Percentiles rank a stretch among this genome's conserved stretches.
These are phyloP conservation scores for Podaxis sp. DNA, from an alignment of 768 basidiomycete species.

Conservation along the genomic window DNA sequence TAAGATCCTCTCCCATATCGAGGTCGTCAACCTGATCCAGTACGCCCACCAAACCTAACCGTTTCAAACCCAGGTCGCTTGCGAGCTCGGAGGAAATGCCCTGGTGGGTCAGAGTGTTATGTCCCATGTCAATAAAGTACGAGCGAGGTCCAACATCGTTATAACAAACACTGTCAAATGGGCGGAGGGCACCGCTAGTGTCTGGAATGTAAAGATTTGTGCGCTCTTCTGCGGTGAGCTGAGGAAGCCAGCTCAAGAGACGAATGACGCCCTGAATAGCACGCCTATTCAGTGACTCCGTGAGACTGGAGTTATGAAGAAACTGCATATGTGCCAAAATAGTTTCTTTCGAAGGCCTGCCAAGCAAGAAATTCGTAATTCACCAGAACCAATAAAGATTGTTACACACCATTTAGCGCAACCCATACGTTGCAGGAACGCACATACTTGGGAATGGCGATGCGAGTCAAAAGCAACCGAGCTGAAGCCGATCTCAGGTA, in stretches of 20 bases:
- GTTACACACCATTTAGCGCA: slow-evolving; percentile 34
- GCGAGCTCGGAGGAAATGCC: slow-evolving; percentile 30
- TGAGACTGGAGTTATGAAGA: slow-evolving; percentile 13
- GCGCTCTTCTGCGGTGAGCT: slow-evolving; percentile 19
- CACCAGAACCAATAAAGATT: neutral
- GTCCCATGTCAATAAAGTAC: slow-evolving; percentile 18
- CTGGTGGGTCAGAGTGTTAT: slow-evolving; percentile 27
- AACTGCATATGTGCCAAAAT: slow-evolving; percentile 21
- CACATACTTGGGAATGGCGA: slow-evolving; percentile 17
- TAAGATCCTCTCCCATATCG: slow-evolving; percentile 42
- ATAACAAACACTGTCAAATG: slow-evolving; percentile 29
- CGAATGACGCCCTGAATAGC: neutral
- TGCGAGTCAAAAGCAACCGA: slow-evolving; percentile 21
- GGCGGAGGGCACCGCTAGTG: slow-evolving; percentile 22
- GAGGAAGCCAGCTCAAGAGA: slow-evolving; percentile 3
- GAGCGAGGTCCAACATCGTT: slow-evolving; percentile 39
- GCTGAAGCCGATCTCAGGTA: slow-evolving; percentile 26
- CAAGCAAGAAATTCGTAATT: neutral
- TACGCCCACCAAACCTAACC: slow-evolving; percentile 33
- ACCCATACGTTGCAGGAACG: slow-evolving; percentile 32
- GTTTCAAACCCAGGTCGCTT: slow-evolving; percentile 27
- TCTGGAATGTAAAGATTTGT: slow-evolving; percentile 35
- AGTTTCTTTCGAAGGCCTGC: slow-evolving; percentile 30
- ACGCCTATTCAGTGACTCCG: too few species aligned
- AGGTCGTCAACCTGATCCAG: slow-evolving; percentile 22